Evolutionary conservation across 1,284 basidiomycete genomes (phyloP), one percentile per base, ranked within the genome.

Genomic region (Grifola frondosa): DNA sequence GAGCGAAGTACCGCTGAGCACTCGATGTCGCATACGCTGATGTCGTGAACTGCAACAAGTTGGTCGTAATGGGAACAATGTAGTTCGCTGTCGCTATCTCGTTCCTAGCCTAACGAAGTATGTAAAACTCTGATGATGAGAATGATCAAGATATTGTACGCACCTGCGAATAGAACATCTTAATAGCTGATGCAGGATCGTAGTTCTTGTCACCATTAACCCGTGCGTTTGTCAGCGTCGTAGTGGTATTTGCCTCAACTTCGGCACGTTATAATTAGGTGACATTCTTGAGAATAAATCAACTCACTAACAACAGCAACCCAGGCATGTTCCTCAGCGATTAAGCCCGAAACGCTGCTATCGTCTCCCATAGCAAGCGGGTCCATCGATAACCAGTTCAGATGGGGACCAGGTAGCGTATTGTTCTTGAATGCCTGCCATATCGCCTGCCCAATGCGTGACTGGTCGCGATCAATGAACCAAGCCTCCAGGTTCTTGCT

Each of bases 381-480:
- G 41, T 57, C 43, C 17, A 64, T 35, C 37, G 56, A 46, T 21
- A 37, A 46, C 68, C 68, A 70, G 28, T 59, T 59, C 6, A 69
- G 57, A 19, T 57, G 58, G 7, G 49, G 52, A 4, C 60, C 64
- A 2, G 58, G 52, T 1, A 49, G 37, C 3, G 60, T 54, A 29
- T 57, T 61, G 32, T 58, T 60, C 22, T 48, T 38, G 12, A 66
- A 54, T 11, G 61, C 58, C 5, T 49, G 40, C 26, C 53, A 53
- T 13, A 77, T 50, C 0, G 57, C 56, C 15, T 59, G 47, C 5
- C 74, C 74, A 26, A 77, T 58, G 4, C 57, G 57, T 0, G 63
- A 64, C 16, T 65, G 66, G 50, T 76, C 75, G 25, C 69, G 64
- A 57, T 76, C 67, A 42, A 76, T 64, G 36, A 74, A 65, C 52